Base-by-base conservation (phyloP, 768 basidiomycete species). In the Pisolithus orientalis region DNA sequence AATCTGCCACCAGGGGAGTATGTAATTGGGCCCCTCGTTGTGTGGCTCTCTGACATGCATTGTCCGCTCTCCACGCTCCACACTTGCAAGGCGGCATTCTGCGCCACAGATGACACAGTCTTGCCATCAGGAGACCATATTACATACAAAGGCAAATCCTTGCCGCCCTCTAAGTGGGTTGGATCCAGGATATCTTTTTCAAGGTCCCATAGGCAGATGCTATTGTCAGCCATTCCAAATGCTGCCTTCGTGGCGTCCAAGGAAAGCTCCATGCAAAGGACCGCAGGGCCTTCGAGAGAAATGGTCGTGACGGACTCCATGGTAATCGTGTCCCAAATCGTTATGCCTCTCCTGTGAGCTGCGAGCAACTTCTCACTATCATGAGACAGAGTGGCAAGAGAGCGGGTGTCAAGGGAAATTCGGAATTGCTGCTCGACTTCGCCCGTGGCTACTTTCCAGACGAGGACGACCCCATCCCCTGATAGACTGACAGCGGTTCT, bases 211-310 rank as follows among this genome's bases (percentile, higher is more conserved):
- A 56, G 37, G 8, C 49, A 49, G 5, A 61, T 17, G 13, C 55
- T 50, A 4, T 51, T n/a, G 43, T 62, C 60, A 5, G 32, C 38
- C n/a, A 51, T 44, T 2, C 61, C 60, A 21, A 59, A 57, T 9
- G 46, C 53, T 0, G 57, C 43, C 5, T 39, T 40, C 25, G 34
- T 44, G 7, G 38, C 53, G 42, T 57, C 50, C 6, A 21, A 46
- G 17, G 57, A 51, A 42, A 54, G 57, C 6, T 24, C 56, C 16
- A 39, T 53, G 34, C 47, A 50, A 7, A 47, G n/a, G 6, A 47
- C 24, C 38, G 47, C 47, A 4, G 51, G 44, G 6, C 32, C 31
- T 50, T 21, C 49, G 5, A 9, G 21, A 17, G 27, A 3, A 29
- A 50, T 1, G 14, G 29, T 28, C 21, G 16, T 47, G 32, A 47